A percentile compares a stretch with the other conserved stretches of the same genome.
Evolutionary conservation across 164 flowering plant genomes (phyloP).

Genomic region (Annona cherimola): DNA sequence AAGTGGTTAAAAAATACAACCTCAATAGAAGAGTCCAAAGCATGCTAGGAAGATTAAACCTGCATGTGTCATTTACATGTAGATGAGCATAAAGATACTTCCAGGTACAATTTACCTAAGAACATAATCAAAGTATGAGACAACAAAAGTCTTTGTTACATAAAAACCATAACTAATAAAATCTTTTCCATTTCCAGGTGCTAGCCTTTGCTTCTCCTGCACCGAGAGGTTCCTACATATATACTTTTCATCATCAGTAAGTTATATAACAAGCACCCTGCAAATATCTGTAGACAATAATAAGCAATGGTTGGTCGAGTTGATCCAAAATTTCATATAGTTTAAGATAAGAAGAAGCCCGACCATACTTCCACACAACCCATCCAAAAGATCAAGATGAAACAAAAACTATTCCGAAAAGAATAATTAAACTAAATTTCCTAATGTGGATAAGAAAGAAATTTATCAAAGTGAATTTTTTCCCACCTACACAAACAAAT

Average conservation of each 20-base stretch:
- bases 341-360: not conserved
- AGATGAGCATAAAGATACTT: not conserved
- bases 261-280: conserved; percentile 96
- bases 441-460: too few species aligned
- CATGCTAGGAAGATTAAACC: not conserved
- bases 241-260: conserved; percentile 97
- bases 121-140: conserved; percentile 86
- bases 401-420: too few species aligned
- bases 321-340: not conserved
- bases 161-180: conserved; percentile 99
- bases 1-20: not conserved
- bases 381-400: too few species aligned
- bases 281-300: conserved; percentile 59
- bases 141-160: conserved; percentile 67
- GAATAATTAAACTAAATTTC: too few species aligned
- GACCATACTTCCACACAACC: not conserved
- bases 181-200: conserved; percentile 95
- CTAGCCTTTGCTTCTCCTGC: conserved; percentile 87
- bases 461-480: too few species aligned
- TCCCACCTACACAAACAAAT: too few species aligned
- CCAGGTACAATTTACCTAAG: conserved; percentile 63
- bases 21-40: not conserved
- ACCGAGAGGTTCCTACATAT: conserved; percentile 89
- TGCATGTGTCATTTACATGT: not conserved
- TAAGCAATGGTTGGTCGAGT: not conserved